Evolutionary conservation across 805 yeast genomes (phyloP), one percentile per base, ranked within the genome.

Genomic region (Metschnikowia chrysomelidarum): DNA sequence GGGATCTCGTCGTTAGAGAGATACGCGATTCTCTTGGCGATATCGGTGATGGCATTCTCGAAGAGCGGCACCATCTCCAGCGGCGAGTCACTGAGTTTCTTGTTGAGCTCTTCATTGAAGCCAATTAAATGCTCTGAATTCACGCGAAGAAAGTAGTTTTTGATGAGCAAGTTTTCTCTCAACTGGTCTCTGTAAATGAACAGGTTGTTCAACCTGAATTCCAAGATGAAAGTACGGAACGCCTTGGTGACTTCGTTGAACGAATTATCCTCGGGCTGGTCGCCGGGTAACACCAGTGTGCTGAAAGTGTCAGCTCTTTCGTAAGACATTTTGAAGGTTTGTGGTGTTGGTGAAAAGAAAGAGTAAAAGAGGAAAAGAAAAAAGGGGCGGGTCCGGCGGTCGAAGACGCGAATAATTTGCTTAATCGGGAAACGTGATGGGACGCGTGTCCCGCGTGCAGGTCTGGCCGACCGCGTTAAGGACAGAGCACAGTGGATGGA

Each of bases 181-280:
- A 93, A 69, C 57, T 89, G 96, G 51, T 89, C 96, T 69, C 95
- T 73, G 67, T 91, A 91, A 24, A 88, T 69, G 59, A 85, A 93
- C 56, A 79, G 82, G 39, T 86, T 76, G 53, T 85, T 83, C 42
- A 87, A 73, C 61, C 95, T 76, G 61, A 87, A 93, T 57, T 88
- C 95, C 36, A 87, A 67, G 25, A 93, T 75, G 60, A 93, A 93
- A 48, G 77, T 71, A 47, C 82, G 78, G 69, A 91, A 89, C 3
- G 88, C 84, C 47, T 78, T 79, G 51, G 79, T 74, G 50, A 83
- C 72, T 59, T 82, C 93, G 36, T 80, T 78, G 57, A 73, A 73
- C 33, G 81, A 71, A 46, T 73, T 80, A 43, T 79, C 84, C 14
- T 73, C 72, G 2, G 78, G 69, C 15, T 82, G 78, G 45, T 83